Percentiles rank a stretch among this genome's conserved stretches.
phyloP scores from a whole-genome alignment of 164 flowering plant genomes.

The Sextonia rubra region DNA sequence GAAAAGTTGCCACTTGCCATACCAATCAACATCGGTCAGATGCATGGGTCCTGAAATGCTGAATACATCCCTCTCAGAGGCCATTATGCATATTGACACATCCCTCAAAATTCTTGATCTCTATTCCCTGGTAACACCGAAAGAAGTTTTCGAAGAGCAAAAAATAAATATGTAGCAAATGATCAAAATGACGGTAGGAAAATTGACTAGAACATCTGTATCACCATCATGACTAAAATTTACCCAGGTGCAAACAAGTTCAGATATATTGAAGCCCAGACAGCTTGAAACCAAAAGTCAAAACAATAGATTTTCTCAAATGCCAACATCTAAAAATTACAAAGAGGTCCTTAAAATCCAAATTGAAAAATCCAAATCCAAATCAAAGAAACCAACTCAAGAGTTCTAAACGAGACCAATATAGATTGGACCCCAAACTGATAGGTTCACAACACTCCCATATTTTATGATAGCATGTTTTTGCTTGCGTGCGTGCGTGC shows the following conservation, averaged over 20 bases:
- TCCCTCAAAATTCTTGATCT: neutral
- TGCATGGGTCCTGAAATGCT: constrained; percentile 65
- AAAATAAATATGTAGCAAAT: neutral
- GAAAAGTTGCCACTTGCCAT: constrained; percentile 10
- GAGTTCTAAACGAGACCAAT: neutral
- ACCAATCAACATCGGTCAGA: constrained; percentile 72
- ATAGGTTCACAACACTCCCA: too few species aligned
- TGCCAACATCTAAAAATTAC: neutral
- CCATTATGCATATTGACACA: constrained; percentile 19
- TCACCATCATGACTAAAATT: too few species aligned
- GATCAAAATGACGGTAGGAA: neutral
- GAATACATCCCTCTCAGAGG: constrained; percentile 63
- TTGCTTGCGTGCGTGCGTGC: too few species aligned
- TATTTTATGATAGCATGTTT: too few species aligned
- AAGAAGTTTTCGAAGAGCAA: neutral
- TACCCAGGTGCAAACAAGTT: too few species aligned
- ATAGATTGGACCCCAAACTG: too few species aligned
- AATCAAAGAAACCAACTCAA: neutral
- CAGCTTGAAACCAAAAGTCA: neutral
- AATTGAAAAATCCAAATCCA: neutral
- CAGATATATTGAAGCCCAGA: neutral
- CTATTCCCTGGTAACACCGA: neutral
- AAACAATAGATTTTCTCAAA: neutral
- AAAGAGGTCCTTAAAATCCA: neutral
- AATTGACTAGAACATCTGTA: too few species aligned